Conservation (phyloP, 2,329 filamentous ascomycete species). For the Pseudocercospora musae region DNA sequence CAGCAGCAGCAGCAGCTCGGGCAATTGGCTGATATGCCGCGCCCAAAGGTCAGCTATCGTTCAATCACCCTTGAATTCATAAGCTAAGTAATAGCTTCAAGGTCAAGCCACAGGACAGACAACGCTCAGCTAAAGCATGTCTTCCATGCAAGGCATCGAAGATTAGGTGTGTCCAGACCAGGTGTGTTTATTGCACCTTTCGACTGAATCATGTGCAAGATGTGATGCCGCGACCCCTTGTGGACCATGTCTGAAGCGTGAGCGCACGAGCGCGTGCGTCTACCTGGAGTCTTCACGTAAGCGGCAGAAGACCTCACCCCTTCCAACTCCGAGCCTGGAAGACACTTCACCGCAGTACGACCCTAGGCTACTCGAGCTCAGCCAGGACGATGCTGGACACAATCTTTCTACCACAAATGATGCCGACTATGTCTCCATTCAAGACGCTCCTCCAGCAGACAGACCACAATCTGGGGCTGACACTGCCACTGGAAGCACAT, state of each 20-base stretch:
- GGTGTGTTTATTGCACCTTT: background rate
- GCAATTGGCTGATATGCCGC: conserved; percentile 16
- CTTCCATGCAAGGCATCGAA: conserved; percentile 26
- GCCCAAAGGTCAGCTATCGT: conserved; percentile 20
- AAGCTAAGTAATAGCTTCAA: conserved; percentile 10
- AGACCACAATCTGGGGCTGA: conserved; percentile 3
- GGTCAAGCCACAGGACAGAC: conserved; percentile 18
- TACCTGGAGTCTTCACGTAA: conserved; percentile 23
- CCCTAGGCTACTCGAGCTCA: background rate
- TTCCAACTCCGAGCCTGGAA: conserved; percentile 21
- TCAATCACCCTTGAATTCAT: background rate
- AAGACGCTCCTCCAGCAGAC: background rate
- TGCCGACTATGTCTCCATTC: conserved; percentile 1
- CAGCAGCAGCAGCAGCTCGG: background rate
- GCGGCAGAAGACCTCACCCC: conserved; percentile 21
- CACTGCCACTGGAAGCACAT: conserved; percentile 11
- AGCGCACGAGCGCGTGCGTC: conserved; percentile 20
- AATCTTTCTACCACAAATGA: background rate
- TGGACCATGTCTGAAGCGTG: conserved; percentile 21
- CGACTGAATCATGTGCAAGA: background rate
- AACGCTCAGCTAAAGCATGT: conserved; percentile 22
- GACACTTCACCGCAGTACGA: conserved; percentile 19
- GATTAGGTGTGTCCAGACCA: conserved; percentile 13
- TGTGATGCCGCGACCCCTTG: conserved; percentile 23
- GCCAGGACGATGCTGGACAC: background rate